Base-by-base conservation (phyloP, 768 basidiomycete genomes). In the Rhodotorula paludigena region DNA sequence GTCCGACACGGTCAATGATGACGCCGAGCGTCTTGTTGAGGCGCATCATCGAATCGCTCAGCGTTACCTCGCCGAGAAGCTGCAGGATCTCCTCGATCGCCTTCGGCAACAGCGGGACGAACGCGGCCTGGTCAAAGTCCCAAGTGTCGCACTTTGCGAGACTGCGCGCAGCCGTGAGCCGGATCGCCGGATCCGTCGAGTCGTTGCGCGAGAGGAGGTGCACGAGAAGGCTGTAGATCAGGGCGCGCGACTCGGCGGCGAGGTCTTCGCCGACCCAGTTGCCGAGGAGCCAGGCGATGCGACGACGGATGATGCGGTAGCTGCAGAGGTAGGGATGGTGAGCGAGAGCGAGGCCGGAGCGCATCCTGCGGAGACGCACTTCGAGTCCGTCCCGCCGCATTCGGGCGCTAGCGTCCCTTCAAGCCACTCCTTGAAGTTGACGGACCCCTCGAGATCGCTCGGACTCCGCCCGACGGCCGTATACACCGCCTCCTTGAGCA, bases 241-340 rank as follows among this genome's bases (percentile, higher is more conserved):
- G 79, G 4, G 84, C 80, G 66, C 87, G 85, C 53, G 84, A 84
- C 2, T 85, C 82, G 21, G 83, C 51, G 69, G 85, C 85, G 64
- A 67, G 45, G 39, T 84, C 82, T 54, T 91, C 88, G 21, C 84
- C 81, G 41, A 91, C 82, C 89, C 90, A 92, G 82, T 87, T 88
- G 33, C 93, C 92, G 53, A 97, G 83, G 8, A 97, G 80, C 92
- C 92, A 96, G 2, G 93, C 92, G 71, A 97, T 88, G 39, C 93
- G 85, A n/a, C 92, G 85, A 78, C 97, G 94, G 68, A 98, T 84
- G 60, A 98, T 89, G 1, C 89, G 88, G 76, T 88, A 91, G 64
- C 92, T 94, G 63, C 36, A 48, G 16, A 47, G 45, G 39, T 41
- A n/a, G 38, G 48, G 60, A 58, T 5, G 56, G 30, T 25, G 38